Base-by-base conservation (phyloP, 805 yeast species). In the Candida nanaspora region DNA sequence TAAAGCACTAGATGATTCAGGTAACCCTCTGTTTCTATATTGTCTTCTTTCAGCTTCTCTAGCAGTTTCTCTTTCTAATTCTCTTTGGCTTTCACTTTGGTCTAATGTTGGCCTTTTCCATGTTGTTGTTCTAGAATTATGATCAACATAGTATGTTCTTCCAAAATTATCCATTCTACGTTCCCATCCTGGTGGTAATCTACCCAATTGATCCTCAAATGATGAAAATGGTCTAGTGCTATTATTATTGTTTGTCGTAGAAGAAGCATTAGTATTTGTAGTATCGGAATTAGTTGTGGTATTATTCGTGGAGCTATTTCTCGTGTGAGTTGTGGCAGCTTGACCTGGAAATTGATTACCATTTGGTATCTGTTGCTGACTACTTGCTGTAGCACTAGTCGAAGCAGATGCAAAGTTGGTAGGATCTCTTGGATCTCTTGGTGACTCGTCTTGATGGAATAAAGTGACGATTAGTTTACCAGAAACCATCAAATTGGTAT, bases 141-240 rank as follows among this genome's bases (percentile, higher is more conserved):
- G 99, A 65, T 93, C 99, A 29, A 93, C 98, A 59, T 91, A 93
- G 65, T 93, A 93, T 1, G 98, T 91, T 57, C 99, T 78, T 23
- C 98, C 98, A 56, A 88, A 86, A 62, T 88, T 87, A 62, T 93
- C 99, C 1, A 98, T 89, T 65, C 98, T 78, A 53, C 98, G 80
- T 64, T 93, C 99, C 98, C 98, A 93, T 4, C 99, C 99, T 6
- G 96, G 87, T 3, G 98, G 99, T 50, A 93, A 72, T 57, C 96
- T 74, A 33, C 99, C 99, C 53, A 80, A 78, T 62, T 91, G 98
- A 65, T 93, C 99, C 65, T 93, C 98, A 61, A 93, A 93, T 2
- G 98, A 86, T 5, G 95, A 85, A 53, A 81, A 82, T 56, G 82
- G 94, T 55, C 88, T 76, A 18, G 40, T 18, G 27, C 11, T 23